Base-by-base conservation (phyloP, 164 flowering plant species). In the Tetracentron sinense region DNA sequence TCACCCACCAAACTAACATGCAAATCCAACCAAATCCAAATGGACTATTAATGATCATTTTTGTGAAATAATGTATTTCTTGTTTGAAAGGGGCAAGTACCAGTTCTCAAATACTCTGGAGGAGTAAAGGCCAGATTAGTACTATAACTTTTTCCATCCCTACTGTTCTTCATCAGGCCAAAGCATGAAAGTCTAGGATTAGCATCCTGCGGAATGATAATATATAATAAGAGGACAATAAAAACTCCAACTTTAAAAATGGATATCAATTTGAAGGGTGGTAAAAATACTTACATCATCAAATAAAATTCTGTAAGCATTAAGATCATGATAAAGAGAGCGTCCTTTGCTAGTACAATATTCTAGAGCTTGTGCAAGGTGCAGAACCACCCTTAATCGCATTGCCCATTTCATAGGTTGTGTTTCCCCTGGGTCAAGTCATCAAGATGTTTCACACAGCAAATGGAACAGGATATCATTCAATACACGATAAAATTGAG, bases 381-480 rank as follows among this genome's bases (percentile, higher is more conserved):
- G 75, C 33, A 89, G 75, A 64, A 85, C 97, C 56, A 92, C 96
- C 75, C 97, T 83, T 44, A 92, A 76, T 35, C 97, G 74, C 96
- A 92, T 89, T 55, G 92, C 82, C 97, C 93, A 91, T 75, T 80
- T 83, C 95, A 91, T 85, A 35, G 97, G 97, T 58, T 85, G 92
- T 62, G 87, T 35, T 72, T 90, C 97, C 97, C 97, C 97, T 90
- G 68, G 20, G 44, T 7, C n/a, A 63, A 38, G 49, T 28, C n/a
- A 49, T 48, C 50, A 63, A 47, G 54, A 62, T 35, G n/a, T n/a
- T n/a, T n/a, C n/a, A n/a, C 42, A 23, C 6, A 19, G 14, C 14
- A 53, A 0, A 53, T 62, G 38, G 69, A 28, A 61, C 21, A 44
- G 10, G 20, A 15, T 12, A 31, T 4, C 20, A 52, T n/a, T 20